Evolutionary conservation across 768 basidiomycete genomes (phyloP).

Genomic region (Termitomyces sp.): DNA sequence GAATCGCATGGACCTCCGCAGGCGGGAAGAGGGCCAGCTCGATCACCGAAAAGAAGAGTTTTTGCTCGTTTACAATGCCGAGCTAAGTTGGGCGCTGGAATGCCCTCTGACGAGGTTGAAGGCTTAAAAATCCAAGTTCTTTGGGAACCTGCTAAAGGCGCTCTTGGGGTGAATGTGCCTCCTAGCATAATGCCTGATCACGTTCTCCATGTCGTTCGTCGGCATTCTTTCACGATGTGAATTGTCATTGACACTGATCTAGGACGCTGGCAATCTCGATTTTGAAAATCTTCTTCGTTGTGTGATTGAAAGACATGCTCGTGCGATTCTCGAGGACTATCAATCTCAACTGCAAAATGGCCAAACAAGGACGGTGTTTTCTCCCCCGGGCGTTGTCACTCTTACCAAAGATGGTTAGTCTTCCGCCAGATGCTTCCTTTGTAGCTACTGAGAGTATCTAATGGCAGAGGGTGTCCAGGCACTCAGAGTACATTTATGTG

Average conservation of each 20-base stretch:
- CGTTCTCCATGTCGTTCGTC: slow-evolving; percentile 53
- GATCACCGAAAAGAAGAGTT: slow-evolving; percentile 47
- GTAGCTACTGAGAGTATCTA: neutral
- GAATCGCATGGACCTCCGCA: slow-evolving; percentile 37
- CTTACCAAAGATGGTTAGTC: slow-evolving; percentile 52
- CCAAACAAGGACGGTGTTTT: slow-evolving; percentile 50
- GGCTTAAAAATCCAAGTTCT: slow-evolving; percentile 58
- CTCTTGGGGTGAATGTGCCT: slow-evolving; percentile 55
- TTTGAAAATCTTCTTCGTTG: slow-evolving; percentile 62
- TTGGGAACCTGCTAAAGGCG: slow-evolving; percentile 72
- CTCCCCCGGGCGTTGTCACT: slow-evolving; percentile 50
- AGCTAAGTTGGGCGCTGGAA: slow-evolving; percentile 47
- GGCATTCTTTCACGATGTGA: neutral
- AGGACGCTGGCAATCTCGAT: slow-evolving; percentile 68
- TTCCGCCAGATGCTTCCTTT: neutral
- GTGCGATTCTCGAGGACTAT: slow-evolving; percentile 53
- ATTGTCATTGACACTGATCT: neutral
- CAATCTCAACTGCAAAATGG: slow-evolving; percentile 48
- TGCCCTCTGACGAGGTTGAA: slow-evolving; percentile 74
- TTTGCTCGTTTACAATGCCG: slow-evolving; percentile 59
- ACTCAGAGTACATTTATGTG: slow-evolving; percentile 66
- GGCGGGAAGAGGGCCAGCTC: slow-evolving; percentile 37
- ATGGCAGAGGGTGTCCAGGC: slow-evolving; percentile 46
- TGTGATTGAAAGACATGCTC: slow-evolving; percentile 62
- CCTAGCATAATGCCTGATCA: slow-evolving; percentile 34